phyloP scores from a whole-genome alignment of 352 stramenopile genomes.

The Pythium dissotocum region DNA sequence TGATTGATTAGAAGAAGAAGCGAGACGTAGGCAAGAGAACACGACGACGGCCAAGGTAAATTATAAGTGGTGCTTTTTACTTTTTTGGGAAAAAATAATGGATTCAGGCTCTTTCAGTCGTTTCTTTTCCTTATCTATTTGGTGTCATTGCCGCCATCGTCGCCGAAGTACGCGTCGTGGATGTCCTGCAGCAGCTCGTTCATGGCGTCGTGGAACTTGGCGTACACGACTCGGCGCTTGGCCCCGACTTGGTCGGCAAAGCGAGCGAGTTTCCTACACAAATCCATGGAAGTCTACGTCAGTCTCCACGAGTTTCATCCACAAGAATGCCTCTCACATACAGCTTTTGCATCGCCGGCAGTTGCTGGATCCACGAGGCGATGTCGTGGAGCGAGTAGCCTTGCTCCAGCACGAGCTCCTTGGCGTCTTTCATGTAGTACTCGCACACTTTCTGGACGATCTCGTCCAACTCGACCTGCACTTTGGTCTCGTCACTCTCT shows the following conservation, averaged over 20 bases:
- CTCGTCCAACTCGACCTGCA: constrained; percentile 71
- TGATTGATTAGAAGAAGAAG: too few species aligned
- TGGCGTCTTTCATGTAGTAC: constrained; percentile 80
- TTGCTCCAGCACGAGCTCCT: constrained; percentile 71
- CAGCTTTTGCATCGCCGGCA: constrained; percentile 83
- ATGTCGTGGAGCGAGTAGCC: constrained; percentile 74
- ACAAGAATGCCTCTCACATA: constrained; percentile 25
- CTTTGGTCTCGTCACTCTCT: constrained; percentile 57
- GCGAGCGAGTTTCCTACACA: constrained; percentile 66
- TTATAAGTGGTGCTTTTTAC: constrained; percentile 24
- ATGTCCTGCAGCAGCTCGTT: constrained; percentile 75
- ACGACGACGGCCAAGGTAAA: background rate
- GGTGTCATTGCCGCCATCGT: constrained; percentile 42
- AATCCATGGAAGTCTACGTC: too few species aligned
- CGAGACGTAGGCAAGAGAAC: too few species aligned
- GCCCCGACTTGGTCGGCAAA: constrained; percentile 78
- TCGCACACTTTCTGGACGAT: constrained; percentile 77
- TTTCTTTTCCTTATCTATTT: constrained; percentile 36
- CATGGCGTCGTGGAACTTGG: constrained; percentile 75
- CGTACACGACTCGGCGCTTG: constrained; percentile 50
- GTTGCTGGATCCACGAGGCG: constrained; percentile 69
- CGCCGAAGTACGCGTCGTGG: constrained; percentile 53
- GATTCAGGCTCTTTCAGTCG: background rate
- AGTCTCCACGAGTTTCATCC: too few species aligned
- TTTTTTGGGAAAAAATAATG: constrained; percentile 11